These are phyloP conservation scores for Boletus insuetus DNA, from an alignment of 768 basidiomycete genomes.

Conservation along the genomic window DNA sequence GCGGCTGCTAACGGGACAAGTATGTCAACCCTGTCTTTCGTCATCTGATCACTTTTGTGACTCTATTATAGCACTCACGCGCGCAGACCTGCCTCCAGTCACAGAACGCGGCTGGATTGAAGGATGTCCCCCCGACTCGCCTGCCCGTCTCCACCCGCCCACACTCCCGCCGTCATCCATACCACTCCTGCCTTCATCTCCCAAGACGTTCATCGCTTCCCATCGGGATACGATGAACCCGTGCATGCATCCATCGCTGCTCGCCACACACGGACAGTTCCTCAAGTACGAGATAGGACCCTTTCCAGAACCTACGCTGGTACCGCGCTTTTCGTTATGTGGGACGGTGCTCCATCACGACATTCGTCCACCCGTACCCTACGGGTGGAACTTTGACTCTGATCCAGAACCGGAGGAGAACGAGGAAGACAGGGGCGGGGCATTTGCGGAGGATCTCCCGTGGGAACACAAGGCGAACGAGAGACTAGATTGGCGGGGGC, in stretches of 20 bases:
- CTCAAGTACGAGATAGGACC: slow-evolving; percentile 49
- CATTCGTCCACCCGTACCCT: slow-evolving; percentile 48
- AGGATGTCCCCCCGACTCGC: slow-evolving; percentile 23
- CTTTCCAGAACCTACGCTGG: slow-evolving; percentile 36
- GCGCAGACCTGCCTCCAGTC: slow-evolving; percentile 34
- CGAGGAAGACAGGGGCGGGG: slow-evolving; percentile 8
- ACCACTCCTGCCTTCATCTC: too few relatives aligned
- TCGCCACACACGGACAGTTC: slow-evolving; percentile 49
- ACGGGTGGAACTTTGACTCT: slow-evolving; percentile 46
- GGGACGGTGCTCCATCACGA: slow-evolving; percentile 52
- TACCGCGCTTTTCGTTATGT: slow-evolving; percentile 55
- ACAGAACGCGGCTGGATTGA: slow-evolving; percentile 22
- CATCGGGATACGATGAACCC: slow-evolving; percentile 38
- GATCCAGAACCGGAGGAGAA: neutral
- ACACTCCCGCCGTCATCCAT: slow-evolving; percentile 17
- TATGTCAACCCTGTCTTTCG: slow-evolving; percentile 10
- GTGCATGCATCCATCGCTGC: slow-evolving; percentile 34
- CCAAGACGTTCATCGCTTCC: slow-evolving; percentile 32
- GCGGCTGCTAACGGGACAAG: slow-evolving; percentile 30
- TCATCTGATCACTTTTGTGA: too few relatives aligned
- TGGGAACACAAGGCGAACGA: slow-evolving; percentile 67
- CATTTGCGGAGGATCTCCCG: slow-evolving; percentile 47
- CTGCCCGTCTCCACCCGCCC: slow-evolving; percentile 29
- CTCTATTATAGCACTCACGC: slow-evolving; percentile 24
- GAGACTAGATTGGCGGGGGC: slow-evolving; percentile 68